phyloP scores from a whole-genome alignment of 345 rosid genomes.

The Eucalyptus pauciflora region DNA sequence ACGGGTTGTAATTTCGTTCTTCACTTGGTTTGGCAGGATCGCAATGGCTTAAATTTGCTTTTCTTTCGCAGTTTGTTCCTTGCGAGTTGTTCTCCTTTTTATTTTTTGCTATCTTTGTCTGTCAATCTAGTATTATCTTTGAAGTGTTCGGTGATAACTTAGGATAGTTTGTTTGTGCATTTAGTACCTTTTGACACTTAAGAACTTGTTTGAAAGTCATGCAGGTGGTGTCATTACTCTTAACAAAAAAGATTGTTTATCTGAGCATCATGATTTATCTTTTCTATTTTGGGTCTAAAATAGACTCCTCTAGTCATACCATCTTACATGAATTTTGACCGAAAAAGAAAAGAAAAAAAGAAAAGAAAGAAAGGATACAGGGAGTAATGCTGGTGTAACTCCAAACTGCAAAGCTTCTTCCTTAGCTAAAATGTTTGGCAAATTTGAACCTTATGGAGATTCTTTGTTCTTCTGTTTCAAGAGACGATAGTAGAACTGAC shows the following conservation, averaged over 20 bases:
- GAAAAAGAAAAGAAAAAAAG: neutral
- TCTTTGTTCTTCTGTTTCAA: neutral
- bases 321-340: neutral
- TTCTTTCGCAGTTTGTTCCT: constrained; percentile 36
- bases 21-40: constrained; percentile 47
- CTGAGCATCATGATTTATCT: neutral
- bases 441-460: neutral
- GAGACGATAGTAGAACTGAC: neutral
- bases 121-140: neutral
- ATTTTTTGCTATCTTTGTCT: neutral
- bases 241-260: neutral
- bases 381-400: neutral
- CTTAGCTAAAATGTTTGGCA: neutral
- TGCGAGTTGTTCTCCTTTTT: no score
- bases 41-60: constrained; percentile 70
- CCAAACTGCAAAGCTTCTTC: neutral
- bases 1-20: constrained; percentile 51
- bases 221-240: neutral
- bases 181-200: neutral
- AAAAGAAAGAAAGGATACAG: neutral
- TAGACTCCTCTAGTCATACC: neutral
- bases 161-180: neutral
- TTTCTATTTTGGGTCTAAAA: neutral
- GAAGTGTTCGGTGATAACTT: neutral
- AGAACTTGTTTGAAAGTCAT: neutral